Evolutionary conservation across 2,329 filamentous ascomycete genomes (phyloP).

Genomic region (Amphichorda felina): DNA sequence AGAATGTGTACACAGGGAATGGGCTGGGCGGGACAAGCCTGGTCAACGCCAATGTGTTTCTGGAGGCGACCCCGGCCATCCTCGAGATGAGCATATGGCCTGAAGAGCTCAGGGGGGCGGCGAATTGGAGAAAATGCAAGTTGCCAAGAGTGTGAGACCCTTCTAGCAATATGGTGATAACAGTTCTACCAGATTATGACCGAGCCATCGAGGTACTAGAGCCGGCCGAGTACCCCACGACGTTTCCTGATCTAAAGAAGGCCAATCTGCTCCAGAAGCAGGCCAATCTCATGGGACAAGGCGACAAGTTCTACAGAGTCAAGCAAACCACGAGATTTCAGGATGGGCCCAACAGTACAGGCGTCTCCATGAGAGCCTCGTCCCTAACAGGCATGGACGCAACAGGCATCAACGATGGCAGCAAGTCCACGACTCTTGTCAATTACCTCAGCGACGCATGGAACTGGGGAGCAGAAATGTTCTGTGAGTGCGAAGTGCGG

Average conservation of each 20-base stretch:
- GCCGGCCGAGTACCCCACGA: constrained; percentile 43
- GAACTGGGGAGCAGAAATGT: constrained; percentile 63
- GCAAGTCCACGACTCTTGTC: constrained; percentile 52
- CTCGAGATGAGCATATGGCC: constrained; percentile 47
- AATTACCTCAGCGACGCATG: constrained; percentile 59
- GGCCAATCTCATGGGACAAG: constrained; percentile 36
- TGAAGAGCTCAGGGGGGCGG: constrained; percentile 34
- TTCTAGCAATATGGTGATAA: no score
- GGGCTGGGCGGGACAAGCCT: constrained; percentile 55
- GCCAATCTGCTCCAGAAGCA: constrained; percentile 44
- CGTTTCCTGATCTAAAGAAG: constrained; percentile 47
- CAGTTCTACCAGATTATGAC: constrained; percentile 46
- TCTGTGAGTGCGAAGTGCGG: constrained; percentile 56
- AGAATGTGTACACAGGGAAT: constrained; percentile 50
- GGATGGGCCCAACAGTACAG: constrained; percentile 48
- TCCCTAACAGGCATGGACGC: constrained; percentile 48
- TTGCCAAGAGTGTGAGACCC: constrained; percentile 2
- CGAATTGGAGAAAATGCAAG: constrained; percentile 36
- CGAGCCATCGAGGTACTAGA: constrained; percentile 44
- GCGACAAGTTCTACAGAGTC: constrained; percentile 40
- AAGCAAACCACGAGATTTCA: constrained; percentile 52
- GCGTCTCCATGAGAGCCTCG: constrained; percentile 50
- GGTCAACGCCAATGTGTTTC: constrained; percentile 56
- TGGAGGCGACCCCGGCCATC: constrained; percentile 43
- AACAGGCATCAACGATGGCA: constrained; percentile 56